These are phyloP conservation scores for Colletotrichum zoysiae DNA, from an alignment of 2,329 filamentous ascomycete species.

Conservation along the genomic window DNA sequence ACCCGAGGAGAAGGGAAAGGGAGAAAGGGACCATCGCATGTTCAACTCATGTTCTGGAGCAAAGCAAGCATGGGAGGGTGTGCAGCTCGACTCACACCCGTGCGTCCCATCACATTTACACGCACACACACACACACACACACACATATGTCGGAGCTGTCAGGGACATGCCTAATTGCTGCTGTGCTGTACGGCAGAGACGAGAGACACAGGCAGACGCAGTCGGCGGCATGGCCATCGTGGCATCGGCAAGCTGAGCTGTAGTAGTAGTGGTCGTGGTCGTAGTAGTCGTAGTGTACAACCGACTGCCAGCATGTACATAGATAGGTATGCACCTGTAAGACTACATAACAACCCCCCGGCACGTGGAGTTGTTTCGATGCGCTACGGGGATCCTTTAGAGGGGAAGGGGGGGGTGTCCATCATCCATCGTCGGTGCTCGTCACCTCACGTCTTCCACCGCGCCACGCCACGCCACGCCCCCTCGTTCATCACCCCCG, in stretches of 20 bases:
- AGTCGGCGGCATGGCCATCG: too few species aligned
- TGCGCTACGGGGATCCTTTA: conserved; percentile 40
- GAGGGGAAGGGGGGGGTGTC: conserved; percentile 2
- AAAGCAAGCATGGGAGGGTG: not conserved
- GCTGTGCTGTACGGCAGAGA: not conserved
- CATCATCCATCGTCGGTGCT: conserved; percentile 8
- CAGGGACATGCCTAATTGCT: not conserved
- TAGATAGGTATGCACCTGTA: too few species aligned
- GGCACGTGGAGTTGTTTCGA: conserved; percentile 41
- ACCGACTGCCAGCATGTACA: conserved; percentile 3
- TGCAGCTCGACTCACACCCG: not conserved
- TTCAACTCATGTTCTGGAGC: not conserved
- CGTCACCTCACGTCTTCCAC: not conserved
- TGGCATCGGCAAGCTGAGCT: not conserved
- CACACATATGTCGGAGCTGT: not conserved
- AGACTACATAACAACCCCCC: conserved; percentile 20
- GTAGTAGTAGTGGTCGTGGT: too few species aligned
- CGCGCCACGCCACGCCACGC: conserved; percentile 6
- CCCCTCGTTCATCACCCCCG: not conserved
- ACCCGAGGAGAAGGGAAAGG: not conserved
- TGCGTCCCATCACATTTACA: not conserved
- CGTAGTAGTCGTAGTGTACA: too few species aligned
- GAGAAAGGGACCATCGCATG: conserved; percentile 1
- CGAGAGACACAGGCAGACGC: not conserved
- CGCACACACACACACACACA: too few species aligned